These are phyloP conservation scores for Lithocarpus polystachyus DNA, from an alignment of 306 rosid species.

Conservation along the genomic window DNA sequence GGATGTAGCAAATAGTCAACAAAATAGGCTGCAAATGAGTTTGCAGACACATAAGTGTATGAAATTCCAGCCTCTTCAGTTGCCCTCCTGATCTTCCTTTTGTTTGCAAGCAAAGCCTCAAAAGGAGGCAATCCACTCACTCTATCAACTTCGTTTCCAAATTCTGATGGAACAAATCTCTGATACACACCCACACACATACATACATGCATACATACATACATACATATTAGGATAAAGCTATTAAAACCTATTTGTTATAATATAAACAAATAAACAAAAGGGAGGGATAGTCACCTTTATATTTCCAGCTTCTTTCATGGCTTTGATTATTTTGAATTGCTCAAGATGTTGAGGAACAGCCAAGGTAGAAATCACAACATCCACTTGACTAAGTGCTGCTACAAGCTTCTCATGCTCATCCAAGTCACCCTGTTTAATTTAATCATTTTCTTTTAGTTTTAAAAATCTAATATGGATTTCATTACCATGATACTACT, in stretches of 20 bases:
- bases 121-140: conserved; percentile 35
- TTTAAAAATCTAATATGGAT: no score
- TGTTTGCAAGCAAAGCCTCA: conserved; percentile 33
- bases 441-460: neutral
- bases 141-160: conserved; percentile 38
- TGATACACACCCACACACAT: neutral
- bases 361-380: conserved; percentile 44
- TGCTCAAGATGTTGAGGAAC: conserved; percentile 46
- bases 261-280: no score
- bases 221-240: no score
- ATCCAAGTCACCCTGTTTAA: conserved; percentile 39
- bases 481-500: no score
- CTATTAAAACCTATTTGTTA: no score
- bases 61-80: conserved; percentile 41
- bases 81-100: conserved; percentile 46
- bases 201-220: no score
- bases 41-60: conserved; percentile 34
- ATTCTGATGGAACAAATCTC: conserved; percentile 50
- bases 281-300: conserved; percentile 23
- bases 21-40: conserved; percentile 40
- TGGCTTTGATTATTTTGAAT: conserved; percentile 42
- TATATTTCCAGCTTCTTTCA: conserved; percentile 39
- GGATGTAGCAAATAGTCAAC: conserved; percentile 37
- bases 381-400: conserved; percentile 30
- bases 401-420: conserved; percentile 41